Conservation (phyloP, 2,329 filamentous ascomycete genomes). For the Ceratocystis papillata region DNA sequence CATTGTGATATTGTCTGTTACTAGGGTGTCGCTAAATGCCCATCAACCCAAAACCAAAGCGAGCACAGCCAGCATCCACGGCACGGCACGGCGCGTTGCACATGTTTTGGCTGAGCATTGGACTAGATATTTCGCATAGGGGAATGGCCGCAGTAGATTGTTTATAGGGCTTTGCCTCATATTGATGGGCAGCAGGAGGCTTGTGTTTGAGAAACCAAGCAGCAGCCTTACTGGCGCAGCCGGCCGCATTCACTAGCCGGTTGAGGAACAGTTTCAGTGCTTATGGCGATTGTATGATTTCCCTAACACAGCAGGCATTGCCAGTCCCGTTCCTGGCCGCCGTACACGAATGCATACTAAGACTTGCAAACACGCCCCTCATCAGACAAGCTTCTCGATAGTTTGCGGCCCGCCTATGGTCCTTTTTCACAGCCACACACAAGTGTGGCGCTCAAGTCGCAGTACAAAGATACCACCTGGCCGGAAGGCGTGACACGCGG, state of each 20-base stretch:
- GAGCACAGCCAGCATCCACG: constrained; percentile 1
- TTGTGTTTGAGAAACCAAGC: too few species aligned
- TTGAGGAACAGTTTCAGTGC: background rate
- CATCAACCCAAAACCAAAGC: background rate
- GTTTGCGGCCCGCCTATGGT: background rate
- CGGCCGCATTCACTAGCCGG: background rate
- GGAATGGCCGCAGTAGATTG: background rate
- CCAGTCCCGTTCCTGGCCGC: background rate
- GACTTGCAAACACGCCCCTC: background rate
- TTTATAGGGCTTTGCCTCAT: too few species aligned
- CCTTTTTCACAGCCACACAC: background rate
- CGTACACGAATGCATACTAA: background rate
- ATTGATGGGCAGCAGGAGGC: too few species aligned
- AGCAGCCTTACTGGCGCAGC: too few species aligned
- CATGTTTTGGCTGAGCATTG: background rate
- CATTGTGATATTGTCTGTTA: background rate
- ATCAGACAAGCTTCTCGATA: background rate
- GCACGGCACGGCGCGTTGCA: background rate
- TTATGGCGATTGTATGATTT: background rate
- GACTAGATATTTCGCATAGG: background rate
- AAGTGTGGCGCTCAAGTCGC: background rate
- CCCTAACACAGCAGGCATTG: background rate
- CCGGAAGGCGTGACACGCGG: background rate
- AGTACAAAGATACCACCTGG: constrained; percentile 7
- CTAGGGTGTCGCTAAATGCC: background rate